A percentile compares a stretch with the other conserved stretches of the same genome.
Evolutionary conservation across 768 basidiomycete species (phyloP).

Genomic region (Fomitopsis pulvina): DNA sequence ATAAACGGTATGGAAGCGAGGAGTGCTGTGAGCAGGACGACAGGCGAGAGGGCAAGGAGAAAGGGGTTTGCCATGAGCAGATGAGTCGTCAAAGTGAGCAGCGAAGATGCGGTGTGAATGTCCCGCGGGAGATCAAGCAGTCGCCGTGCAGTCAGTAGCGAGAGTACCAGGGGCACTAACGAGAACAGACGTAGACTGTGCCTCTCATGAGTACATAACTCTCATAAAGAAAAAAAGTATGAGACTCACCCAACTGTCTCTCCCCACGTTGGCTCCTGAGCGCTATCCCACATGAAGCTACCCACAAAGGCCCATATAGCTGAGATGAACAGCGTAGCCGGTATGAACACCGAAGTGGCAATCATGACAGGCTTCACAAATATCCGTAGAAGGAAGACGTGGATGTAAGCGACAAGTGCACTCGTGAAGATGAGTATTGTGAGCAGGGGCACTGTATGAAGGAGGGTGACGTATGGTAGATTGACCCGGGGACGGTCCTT

Average conservation of each 20-base stretch:
- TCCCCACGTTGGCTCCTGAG: conserved; percentile 66
- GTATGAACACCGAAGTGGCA: conserved; percentile 68
- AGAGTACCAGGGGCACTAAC: conserved; percentile 62
- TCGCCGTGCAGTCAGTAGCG: conserved; percentile 64
- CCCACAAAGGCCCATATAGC: conserved; percentile 79
- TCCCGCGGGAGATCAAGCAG: conserved; percentile 65
- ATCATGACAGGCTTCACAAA: conserved; percentile 84
- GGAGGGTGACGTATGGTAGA: conserved; percentile 62
- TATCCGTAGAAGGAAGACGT: conserved; percentile 69
- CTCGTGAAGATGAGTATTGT: conserved; percentile 66
- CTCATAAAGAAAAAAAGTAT: background rate
- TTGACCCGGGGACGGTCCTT: conserved; percentile 18
- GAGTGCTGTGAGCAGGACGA: conserved; percentile 60
- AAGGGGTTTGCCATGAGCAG: conserved; percentile 70
- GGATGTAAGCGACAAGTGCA: conserved; percentile 64
- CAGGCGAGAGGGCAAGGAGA: conserved; percentile 67
- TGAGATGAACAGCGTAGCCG: conserved; percentile 65
- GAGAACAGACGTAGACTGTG: conserved; percentile 71
- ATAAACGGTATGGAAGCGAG: conserved; percentile 74
- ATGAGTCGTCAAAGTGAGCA: conserved; percentile 54
- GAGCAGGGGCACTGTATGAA: conserved; percentile 74
- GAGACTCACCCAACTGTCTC: conserved; percentile 67
- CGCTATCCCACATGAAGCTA: conserved; percentile 59
- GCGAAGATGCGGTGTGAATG: conserved; percentile 57
- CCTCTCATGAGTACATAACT: conserved; percentile 10